A percentile compares a stretch with the other conserved stretches of the same genome.
These are phyloP conservation scores for Psilocybe mexicana DNA, from an alignment of 1,284 basidiomycete genomes.

Conservation along the genomic window DNA sequence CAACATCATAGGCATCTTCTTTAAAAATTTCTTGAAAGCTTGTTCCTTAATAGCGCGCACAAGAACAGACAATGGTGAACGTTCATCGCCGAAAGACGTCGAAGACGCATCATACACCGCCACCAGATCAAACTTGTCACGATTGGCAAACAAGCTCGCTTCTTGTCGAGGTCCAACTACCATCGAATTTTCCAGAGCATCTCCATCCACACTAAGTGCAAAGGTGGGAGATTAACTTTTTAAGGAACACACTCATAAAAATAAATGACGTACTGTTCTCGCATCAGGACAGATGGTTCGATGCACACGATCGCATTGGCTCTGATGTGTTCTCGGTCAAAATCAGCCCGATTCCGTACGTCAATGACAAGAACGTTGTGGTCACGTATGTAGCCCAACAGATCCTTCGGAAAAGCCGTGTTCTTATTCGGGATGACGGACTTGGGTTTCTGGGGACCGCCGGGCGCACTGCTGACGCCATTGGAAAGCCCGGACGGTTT, in stretches of 20 bases:
- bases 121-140: slow-evolving; percentile 89
- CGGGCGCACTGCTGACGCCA: slow-evolving; percentile 9
- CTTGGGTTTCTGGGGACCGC: slow-evolving; percentile 23
- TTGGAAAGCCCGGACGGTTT: slow-evolving; percentile 49
- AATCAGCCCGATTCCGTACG: slow-evolving; percentile 77
- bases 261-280: slow-evolving; percentile 58
- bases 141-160: slow-evolving; percentile 70
- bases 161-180: slow-evolving; percentile 73
- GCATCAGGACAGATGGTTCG: slow-evolving; percentile 76
- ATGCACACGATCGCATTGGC: slow-evolving; percentile 78
- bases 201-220: slow-evolving; percentile 58
- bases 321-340: slow-evolving; percentile 73
- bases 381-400: slow-evolving; percentile 63
- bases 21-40: slow-evolving; percentile 73
- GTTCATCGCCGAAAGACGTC: slow-evolving; percentile 48
- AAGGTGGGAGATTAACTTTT: neutral
- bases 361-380: slow-evolving; percentile 82
- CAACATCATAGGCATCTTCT: slow-evolving; percentile 81
- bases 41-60: slow-evolving; percentile 71
- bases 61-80: slow-evolving; percentile 60
- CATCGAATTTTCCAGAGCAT: slow-evolving; percentile 77
- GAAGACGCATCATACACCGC: slow-evolving; percentile 85
- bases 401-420: slow-evolving; percentile 58
- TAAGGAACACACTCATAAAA: neutral
- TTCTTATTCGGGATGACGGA: slow-evolving; percentile 46